Conservation (phyloP, 2,329 filamentous ascomycete species). For the Aureobasidium lini region DNA sequence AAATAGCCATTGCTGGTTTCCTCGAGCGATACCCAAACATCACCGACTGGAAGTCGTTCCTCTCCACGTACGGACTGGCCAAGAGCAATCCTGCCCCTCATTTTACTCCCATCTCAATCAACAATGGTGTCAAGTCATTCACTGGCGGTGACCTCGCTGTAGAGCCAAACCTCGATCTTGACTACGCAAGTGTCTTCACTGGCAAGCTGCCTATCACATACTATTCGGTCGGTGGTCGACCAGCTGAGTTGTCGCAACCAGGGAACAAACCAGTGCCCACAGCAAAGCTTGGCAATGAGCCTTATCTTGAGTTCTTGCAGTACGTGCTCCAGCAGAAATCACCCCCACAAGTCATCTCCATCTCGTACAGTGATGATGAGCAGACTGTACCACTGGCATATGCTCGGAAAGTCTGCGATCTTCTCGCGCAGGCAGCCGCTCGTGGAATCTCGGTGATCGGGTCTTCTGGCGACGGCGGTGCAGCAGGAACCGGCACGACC, state of each 20-base stretch:
- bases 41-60: conserved; percentile 18
- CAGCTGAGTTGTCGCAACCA: no score
- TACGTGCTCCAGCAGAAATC: conserved; percentile 38
- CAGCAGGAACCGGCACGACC: conserved; percentile 18
- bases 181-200: conserved; percentile 24
- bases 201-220: no score
- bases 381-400: conserved; percentile 53
- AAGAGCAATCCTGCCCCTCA: conserved; percentile 17
- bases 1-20: conserved; percentile 20
- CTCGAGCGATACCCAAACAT: conserved; percentile 18
- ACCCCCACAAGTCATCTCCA: conserved; percentile 51
- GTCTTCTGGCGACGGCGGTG: conserved; percentile 38
- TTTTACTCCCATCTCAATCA: conserved; percentile 19
- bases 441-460: conserved; percentile 43
- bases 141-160: conserved; percentile 16
- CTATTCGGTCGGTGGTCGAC: no score
- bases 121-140: conserved; percentile 18
- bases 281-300: no score
- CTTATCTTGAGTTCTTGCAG: no score
- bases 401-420: conserved; percentile 41
- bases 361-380: conserved; percentile 53
- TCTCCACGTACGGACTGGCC: conserved; percentile 1
- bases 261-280: no score
- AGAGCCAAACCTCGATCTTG: conserved; percentile 21
- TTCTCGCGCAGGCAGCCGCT: conserved; percentile 44